Conservation (phyloP, 2,329 filamentous ascomycete genomes). For the Arachnopeziza araneosa region DNA sequence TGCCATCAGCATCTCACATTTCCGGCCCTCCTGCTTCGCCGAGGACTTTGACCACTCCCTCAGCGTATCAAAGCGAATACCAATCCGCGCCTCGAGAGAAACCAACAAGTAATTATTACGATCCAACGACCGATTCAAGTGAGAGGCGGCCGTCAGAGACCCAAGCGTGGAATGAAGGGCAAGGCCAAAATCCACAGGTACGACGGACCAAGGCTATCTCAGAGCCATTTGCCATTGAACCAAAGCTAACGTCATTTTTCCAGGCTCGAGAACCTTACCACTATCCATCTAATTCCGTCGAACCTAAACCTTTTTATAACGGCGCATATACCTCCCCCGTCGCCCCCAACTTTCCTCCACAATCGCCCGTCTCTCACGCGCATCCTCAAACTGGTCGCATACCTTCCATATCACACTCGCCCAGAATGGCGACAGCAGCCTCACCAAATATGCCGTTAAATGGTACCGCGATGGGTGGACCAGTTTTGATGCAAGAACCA, state of each 20-base stretch:
- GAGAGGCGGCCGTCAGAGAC: slow-evolving; percentile 35
- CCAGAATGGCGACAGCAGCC: slow-evolving; percentile 34
- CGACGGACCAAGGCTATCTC: slow-evolving; percentile 11
- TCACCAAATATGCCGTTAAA: slow-evolving; percentile 44
- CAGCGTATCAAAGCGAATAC: slow-evolving; percentile 30
- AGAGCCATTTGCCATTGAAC: neutral
- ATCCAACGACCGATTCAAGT: slow-evolving; percentile 39
- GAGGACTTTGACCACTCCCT: slow-evolving; percentile 19
- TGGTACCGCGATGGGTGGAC: slow-evolving; percentile 32
- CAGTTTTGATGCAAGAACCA: slow-evolving; percentile 21
- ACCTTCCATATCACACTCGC: slow-evolving; percentile 26
- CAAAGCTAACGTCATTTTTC: slow-evolving; percentile 7
- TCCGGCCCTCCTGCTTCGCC: slow-evolving; percentile 25
- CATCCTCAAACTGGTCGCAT: slow-evolving; percentile 31
- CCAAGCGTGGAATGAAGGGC: slow-evolving; percentile 24
- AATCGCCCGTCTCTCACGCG: slow-evolving; percentile 46
- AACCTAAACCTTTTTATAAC: slow-evolving; percentile 46
- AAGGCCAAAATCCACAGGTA: slow-evolving; percentile 28
- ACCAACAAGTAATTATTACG: slow-evolving; percentile 39
- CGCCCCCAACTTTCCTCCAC: slow-evolving; percentile 38
- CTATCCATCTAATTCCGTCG: slow-evolving; percentile 38
- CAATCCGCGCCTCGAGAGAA: slow-evolving; percentile 34
- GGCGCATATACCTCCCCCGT: slow-evolving; percentile 45
- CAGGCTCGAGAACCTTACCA: slow-evolving; percentile 48
- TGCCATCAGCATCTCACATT: slow-evolving; percentile 24